These are phyloP conservation scores for Candida maesae DNA, from an alignment of 805 yeast species.

Conservation along the genomic window DNA sequence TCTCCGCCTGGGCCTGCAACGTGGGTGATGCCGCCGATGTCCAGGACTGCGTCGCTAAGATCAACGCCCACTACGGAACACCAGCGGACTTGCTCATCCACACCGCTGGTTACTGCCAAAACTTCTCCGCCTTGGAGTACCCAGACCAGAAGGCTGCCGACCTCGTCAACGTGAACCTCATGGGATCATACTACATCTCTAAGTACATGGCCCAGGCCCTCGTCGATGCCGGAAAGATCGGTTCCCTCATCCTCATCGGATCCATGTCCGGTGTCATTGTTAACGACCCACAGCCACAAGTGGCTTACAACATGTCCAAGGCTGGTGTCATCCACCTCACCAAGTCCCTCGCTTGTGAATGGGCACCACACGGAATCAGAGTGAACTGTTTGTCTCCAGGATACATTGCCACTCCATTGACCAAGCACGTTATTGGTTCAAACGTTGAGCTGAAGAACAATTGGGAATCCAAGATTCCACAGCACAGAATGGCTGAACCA, in stretches of 20 bases:
- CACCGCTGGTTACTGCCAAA: slow-evolving; percentile 85
- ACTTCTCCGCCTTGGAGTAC: slow-evolving; percentile 72
- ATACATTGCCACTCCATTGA: slow-evolving; percentile 74
- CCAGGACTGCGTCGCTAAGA: slow-evolving; percentile 47
- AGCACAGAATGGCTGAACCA: slow-evolving; percentile 83
- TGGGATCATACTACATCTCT: slow-evolving; percentile 74
- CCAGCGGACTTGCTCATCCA: slow-evolving; percentile 65
- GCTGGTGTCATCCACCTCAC: slow-evolving; percentile 84
- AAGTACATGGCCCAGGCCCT: slow-evolving; percentile 69
- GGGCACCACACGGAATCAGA: slow-evolving; percentile 74
- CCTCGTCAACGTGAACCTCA: slow-evolving; percentile 64
- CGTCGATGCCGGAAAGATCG: slow-evolving; percentile 49
- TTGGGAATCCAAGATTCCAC: slow-evolving; percentile 72
- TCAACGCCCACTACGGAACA: slow-evolving; percentile 54
- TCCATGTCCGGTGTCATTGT: slow-evolving; percentile 78
- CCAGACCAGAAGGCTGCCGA: slow-evolving; percentile 68
- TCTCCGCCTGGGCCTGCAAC: slow-evolving; percentile 70
- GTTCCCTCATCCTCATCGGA: slow-evolving; percentile 67
- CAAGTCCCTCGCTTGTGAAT: slow-evolving; percentile 72
- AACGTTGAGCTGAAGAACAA: slow-evolving; percentile 57
- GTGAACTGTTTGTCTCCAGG: slow-evolving; percentile 80
- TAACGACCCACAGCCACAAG: slow-evolving; percentile 76
- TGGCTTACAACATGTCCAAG: slow-evolving; percentile 80
- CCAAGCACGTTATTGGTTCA: slow-evolving; percentile 63
- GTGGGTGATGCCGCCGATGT: slow-evolving; percentile 63